phyloP scores from a whole-genome alignment of 352 stramenopile genomes.

The Phytopythium chamaehyphon region DNA sequence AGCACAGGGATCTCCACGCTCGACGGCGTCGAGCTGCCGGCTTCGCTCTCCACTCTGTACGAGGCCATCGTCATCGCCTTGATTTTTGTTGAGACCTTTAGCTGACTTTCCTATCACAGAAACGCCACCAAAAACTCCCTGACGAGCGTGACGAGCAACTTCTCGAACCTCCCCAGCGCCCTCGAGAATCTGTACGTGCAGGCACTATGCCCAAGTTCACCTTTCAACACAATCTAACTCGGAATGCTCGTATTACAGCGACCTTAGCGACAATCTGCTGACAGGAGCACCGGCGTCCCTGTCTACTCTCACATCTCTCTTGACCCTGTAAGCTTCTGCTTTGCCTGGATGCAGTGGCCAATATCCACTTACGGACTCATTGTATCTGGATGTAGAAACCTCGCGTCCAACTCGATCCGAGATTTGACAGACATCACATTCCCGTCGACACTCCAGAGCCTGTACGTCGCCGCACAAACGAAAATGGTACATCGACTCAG shows the following conservation, averaged over 20 bases:
- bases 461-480: conserved; percentile 11
- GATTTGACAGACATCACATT: conserved; percentile 43
- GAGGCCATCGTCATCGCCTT: not conserved
- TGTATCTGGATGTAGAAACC: too few species aligned
- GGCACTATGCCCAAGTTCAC: too few species aligned
- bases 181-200: conserved; percentile 48
- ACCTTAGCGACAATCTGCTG: conserved; percentile 56
- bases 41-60: conserved; percentile 39
- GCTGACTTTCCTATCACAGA: conserved; percentile 2
- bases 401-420: conserved; percentile 52
- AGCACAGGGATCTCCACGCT: conserved; percentile 45
- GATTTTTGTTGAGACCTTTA: not conserved
- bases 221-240: conserved; percentile 1
- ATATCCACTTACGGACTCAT: too few species aligned
- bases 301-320: conserved; percentile 37
- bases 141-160: conserved; percentile 38
- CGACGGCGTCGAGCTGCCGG: conserved; percentile 31
- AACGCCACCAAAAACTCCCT: conserved; percentile 56
- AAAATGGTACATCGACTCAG: not conserved
- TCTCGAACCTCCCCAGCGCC: conserved; percentile 34
- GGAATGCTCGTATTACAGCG: conserved; percentile 18
- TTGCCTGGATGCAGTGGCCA: too few species aligned
- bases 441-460: conserved; percentile 38
- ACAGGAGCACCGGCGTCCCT: conserved; percentile 41
- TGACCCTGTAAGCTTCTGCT: conserved; percentile 37